These are phyloP conservation scores for Evansstolkia leycettana DNA, from an alignment of 495 filamentous ascomycete species.

Conservation along the genomic window DNA sequence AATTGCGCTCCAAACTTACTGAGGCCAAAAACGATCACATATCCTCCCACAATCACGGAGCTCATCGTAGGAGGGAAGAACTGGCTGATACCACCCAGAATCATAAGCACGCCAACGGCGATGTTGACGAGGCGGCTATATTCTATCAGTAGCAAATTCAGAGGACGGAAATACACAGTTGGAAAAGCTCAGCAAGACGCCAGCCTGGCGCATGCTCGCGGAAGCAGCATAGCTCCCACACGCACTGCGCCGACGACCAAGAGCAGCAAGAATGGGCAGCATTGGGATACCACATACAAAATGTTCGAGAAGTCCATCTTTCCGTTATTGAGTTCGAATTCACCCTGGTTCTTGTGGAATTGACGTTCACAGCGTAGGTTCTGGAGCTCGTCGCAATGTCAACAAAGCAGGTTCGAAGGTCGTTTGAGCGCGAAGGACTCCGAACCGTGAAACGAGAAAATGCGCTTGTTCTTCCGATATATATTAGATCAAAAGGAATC, in stretches of 20 bases:
- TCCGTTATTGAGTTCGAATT: constrained; percentile 1
- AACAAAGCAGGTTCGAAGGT: no score
- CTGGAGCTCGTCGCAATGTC: no score
- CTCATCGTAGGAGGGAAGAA: constrained; percentile 45
- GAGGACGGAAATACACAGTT: no score
- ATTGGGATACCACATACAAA: constrained; percentile 30
- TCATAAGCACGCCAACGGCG: constrained; percentile 74
- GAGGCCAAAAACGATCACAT: constrained; percentile 82
- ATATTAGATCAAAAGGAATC: no score
- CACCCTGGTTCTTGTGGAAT: no score
- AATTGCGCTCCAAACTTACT: constrained; percentile 38
- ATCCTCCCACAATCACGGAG: constrained; percentile 64
- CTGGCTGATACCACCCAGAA: constrained; percentile 79
- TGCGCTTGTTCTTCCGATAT: no score
- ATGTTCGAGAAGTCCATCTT: constrained; percentile 47
- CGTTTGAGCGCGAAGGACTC: no score
- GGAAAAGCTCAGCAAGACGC: no score
- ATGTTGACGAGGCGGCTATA: constrained; percentile 87
- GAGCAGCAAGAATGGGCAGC: background rate
- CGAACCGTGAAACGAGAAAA: no score
- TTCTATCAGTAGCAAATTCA: background rate
- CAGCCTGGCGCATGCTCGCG: no score
- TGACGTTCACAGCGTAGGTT: no score
- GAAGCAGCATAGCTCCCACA: background rate
- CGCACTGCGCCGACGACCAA: background rate